Conservation (phyloP, 805 yeast species). For the Saitoella complicata region DNA sequence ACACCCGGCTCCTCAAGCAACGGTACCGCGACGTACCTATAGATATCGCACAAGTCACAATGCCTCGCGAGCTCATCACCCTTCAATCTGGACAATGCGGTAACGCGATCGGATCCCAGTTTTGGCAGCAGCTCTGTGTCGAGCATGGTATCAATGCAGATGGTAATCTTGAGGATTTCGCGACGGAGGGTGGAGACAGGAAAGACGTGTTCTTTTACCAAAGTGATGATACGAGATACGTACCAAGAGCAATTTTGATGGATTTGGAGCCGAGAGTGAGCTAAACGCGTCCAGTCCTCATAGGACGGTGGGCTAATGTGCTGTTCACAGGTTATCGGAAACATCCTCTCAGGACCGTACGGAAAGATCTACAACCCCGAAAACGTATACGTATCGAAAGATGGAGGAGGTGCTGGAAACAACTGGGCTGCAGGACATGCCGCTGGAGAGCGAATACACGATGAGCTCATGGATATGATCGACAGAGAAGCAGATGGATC, state of each 20-base stretch:
- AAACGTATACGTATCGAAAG: slow-evolving; percentile 59
- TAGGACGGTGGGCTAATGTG: no score
- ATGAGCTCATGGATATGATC: slow-evolving; percentile 62
- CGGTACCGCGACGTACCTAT: no score
- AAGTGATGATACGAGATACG: slow-evolving; percentile 57
- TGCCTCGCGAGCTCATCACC: slow-evolving; percentile 16
- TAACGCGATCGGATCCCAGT: slow-evolving; percentile 82
- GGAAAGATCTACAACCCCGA: slow-evolving; percentile 66
- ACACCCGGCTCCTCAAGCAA: no score
- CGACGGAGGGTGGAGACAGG: slow-evolving; percentile 39
- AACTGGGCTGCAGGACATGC: slow-evolving; percentile 87
- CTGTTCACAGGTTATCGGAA: slow-evolving; percentile 38
- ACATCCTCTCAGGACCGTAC: slow-evolving; percentile 34
- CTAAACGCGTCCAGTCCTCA: no score
- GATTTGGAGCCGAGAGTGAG: slow-evolving; percentile 69
- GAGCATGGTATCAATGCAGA: slow-evolving; percentile 75
- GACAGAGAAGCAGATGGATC: slow-evolving; percentile 83
- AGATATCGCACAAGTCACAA: background rate
- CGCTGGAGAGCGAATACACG: slow-evolving; percentile 52
- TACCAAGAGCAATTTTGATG: slow-evolving; percentile 73
- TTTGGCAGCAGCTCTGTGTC: slow-evolving; percentile 74
- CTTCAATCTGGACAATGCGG: slow-evolving; percentile 71
- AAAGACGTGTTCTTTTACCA: slow-evolving; percentile 71
- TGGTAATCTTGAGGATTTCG: slow-evolving; percentile 30
- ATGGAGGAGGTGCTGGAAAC: slow-evolving; percentile 89